Base-by-base conservation (phyloP, 2,329 filamentous ascomycete species). In the Arthroderma uncinatum region DNA sequence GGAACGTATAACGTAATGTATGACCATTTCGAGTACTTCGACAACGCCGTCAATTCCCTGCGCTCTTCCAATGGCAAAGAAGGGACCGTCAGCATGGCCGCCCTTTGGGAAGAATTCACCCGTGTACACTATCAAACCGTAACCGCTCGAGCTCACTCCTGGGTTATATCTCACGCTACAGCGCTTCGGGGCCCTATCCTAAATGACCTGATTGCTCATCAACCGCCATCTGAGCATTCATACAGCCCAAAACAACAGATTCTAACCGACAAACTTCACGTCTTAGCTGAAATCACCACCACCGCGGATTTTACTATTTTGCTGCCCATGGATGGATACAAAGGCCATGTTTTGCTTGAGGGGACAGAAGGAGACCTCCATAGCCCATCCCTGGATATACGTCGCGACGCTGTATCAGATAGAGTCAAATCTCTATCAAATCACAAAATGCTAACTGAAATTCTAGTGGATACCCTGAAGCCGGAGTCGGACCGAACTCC, bases 281-380 rank as follows among this genome's bases (percentile, higher is more conserved):
- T 54, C 8, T 39, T 67, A 4, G n/a, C 56, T 2, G 58, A 63
- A 8, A 57, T 62, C 14, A 48, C 42, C 2, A 33, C 55, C 5
- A 33, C 33, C 12, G 65, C 65, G 0, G 66, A 67, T 47, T 63
- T 58, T 19, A 58, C 53, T 1, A 66, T 67, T 21, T 57, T 62
- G 55, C 61, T 67, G 2, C 61, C 63, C 0, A 66, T 67, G 64
- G 25, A 64, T 7, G 65, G 63, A 3, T 67, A 67, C 34, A 60
- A 61, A 16, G 64, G 63, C 8, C 58, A 61, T 53, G 40, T 39
- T 33, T 42, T 47, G 6, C 56, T 44, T 2, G 1, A 12, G 0
- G 48, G 42, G 2, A 42, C 33, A 28, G 28, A 59, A 21, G 50
- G 23, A 5, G 14, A 16, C 14, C 10, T 50, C 6, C 25, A 30